These are phyloP conservation scores for Rhamnella rubrinervis DNA, from an alignment of 331 rosid genomes.

Conservation along the genomic window DNA sequence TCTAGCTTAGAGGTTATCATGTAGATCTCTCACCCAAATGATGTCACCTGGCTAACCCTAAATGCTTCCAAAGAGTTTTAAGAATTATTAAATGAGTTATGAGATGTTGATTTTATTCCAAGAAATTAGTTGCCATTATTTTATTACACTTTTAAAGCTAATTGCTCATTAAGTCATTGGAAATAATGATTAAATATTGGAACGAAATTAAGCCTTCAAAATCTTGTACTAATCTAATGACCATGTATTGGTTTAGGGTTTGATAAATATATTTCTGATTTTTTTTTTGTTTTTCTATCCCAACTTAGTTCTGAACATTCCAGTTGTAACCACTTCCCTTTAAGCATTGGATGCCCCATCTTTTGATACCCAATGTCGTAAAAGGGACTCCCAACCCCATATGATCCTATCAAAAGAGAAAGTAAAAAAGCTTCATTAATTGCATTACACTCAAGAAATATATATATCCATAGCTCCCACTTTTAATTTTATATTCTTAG, in stretches of 20 bases:
- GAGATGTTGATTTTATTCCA: constrained; percentile 10
- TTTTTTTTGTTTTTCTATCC: too few relatives aligned
- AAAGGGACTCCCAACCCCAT: constrained; percentile 26
- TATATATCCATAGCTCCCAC: too few relatives aligned
- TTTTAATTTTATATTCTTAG: too few relatives aligned
- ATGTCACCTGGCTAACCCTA: constrained; percentile 18
- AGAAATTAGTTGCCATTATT: constrained; percentile 11
- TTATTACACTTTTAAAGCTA: constrained; percentile 5
- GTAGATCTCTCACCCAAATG: constrained; percentile 24
- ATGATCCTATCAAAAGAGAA: constrained; percentile 33
- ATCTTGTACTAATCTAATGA: too few relatives aligned
- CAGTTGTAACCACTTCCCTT: constrained; percentile 31
- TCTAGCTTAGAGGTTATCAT: constrained; percentile 19
- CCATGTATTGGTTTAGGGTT: too few relatives aligned
- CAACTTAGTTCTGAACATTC: neutral
- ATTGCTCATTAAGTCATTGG: constrained; percentile 1
- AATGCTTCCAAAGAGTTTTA: constrained; percentile 4
- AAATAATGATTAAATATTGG: constrained; percentile 20
- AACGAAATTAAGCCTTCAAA: constrained; percentile 5
- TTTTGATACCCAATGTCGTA: constrained; percentile 26
- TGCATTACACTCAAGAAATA: constrained; percentile 22
- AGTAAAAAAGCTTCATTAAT: constrained; percentile 33
- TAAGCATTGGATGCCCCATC: constrained; percentile 50
- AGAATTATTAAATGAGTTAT: constrained; percentile 12
- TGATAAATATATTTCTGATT: neutral